Evolutionary conservation across 371 early-diverging fungal species (phyloP).

Genomic region (Capillidium heterosporum): DNA sequence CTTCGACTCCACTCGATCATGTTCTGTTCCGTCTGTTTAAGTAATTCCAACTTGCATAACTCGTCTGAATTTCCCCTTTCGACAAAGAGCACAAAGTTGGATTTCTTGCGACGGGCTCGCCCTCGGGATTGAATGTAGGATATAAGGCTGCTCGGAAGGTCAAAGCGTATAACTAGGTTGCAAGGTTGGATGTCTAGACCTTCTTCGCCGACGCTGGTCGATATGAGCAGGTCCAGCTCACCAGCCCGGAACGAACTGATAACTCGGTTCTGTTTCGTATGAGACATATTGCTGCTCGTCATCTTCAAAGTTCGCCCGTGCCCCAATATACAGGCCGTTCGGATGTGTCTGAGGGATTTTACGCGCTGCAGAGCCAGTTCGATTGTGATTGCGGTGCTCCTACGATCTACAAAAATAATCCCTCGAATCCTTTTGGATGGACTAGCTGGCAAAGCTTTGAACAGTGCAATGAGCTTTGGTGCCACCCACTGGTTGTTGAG

Average conservation of each 20-base stretch:
- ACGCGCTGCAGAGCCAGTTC: conserved; percentile 23
- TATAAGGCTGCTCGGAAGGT: conserved; percentile 47
- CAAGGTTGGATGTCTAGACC: conserved; percentile 93
- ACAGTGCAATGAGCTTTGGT: conserved; percentile 34
- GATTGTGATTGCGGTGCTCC: conserved; percentile 52
- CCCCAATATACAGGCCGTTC: conserved; percentile 42
- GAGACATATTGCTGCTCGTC: conserved; percentile 32
- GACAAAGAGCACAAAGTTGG: conserved; percentile 52
- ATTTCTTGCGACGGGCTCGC: conserved; percentile 59
- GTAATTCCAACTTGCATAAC: conserved; percentile 14
- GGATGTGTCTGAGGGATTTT: conserved; percentile 21
- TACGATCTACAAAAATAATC: conserved; percentile 63
- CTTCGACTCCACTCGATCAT: conserved; percentile 29
- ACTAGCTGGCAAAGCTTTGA: conserved; percentile 26
- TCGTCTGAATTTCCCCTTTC: conserved; percentile 28
- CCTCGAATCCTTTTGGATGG: conserved; percentile 36
- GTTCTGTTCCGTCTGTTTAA: conserved; percentile 22
- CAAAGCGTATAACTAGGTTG: conserved; percentile 83
- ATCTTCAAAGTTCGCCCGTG: conserved; percentile 28
- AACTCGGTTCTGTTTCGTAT: conserved; percentile 35
- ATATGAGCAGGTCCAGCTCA: conserved; percentile 55
- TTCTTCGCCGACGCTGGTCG: conserved; percentile 93
- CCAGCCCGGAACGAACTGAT: conserved; percentile 52
- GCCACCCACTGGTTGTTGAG: conserved; percentile 22
- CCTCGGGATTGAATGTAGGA: conserved; percentile 88